Evolutionary conservation across 2,329 filamentous ascomycete species (phyloP), one percentile per base, ranked within the genome.

Genomic region (Fusarium anthophilum): DNA sequence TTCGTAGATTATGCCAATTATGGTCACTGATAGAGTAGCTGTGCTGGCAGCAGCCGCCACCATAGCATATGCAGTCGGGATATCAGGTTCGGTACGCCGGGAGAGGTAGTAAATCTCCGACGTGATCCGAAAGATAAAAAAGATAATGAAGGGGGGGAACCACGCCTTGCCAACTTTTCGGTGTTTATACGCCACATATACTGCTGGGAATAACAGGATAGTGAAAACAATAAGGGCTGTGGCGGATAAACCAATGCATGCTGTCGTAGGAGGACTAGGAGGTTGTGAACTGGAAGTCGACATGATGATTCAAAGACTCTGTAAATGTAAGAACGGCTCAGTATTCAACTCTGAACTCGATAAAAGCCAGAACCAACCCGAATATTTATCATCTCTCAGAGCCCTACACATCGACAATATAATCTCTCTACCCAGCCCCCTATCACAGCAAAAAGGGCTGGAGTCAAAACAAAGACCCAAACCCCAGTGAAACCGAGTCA

Each of bases 391-490:
- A 41, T 9, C 26, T 41, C 8, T 1, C 6, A 12, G 4, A 15
- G 7, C 3, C 37, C 11, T 20, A n/a, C 15, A 24, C 2, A 20
- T 9, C 10, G 3, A n/a, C 24, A 6, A 0, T 2, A 24, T 2
- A 41, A 24, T 24, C 37, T 28, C 2, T 8, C 11, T 5, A 2
- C 20, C 28, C 22, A 51, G 0, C 47, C 47, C 37, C 53, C 15
- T 43, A 30, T 30, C 51, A 14, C 20, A 43, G 26, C 6, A 55
- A 30, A 30, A 22, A 10, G 20, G 20, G 5, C 20, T 30, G 20
- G 11, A 43, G 26, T 2, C 53, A 43, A 41, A 55, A 43, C 37
- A 41, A 14, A 18, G 0, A 30, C 20, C 37, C 15, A 43, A 55
- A 55, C 53, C 35, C 37, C 37, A 55, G 37, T 55, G 53, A 55